Evolutionary conservation across 148 eudicot species (phyloP), one percentile per base, ranked within the genome.

Genomic region (Hydrangea macrophylla): DNA sequence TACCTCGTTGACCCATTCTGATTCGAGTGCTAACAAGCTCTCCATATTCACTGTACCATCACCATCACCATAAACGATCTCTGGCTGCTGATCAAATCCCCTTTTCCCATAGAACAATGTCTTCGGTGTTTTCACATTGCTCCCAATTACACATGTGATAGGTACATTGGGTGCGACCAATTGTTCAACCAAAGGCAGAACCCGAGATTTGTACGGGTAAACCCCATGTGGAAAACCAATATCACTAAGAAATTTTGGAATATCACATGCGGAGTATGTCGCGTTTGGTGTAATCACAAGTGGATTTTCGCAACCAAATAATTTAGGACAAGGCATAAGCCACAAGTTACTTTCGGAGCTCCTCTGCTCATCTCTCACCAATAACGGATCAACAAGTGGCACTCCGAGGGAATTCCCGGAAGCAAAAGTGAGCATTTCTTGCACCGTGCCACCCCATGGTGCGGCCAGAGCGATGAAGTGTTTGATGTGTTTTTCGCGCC

Each of bases 21-120:
- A 24, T 55, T 84, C 82, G 48, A 79, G 50, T 0, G 87, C 90
- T 60, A 81, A 25, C 73, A 94, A 85, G 78, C 99, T 94, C 40
- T 73, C 70, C 84, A 85, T 73, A 55, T 94, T 94, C 65, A 94
- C 99, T 0, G 97, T 94, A 37, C 98, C 99, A 73, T 94, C 99
- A 1, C 99, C 99, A 32, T 94, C 93, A 2, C 99, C 99, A 48
- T 85, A 85, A 25, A 70, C 67, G 20, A 90, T 56, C 62, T 85
- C 76, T 8, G 97, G 96, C 71, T 79, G 83, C 79, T 72, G 67
- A 59, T 89, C 99, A 27, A 84, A 94, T 13, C 96, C 99, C 9
- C 54, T 42, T 0, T 62, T 70, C 42, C 78, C 87, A 27, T 91
- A 94, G 24, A 87, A 76, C 86, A 91, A 70, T 1, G 84, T 82